Evolutionary conservation across 495 filamentous ascomycete genomes (phyloP).

Genomic region (Penicillium cataractarum): DNA sequence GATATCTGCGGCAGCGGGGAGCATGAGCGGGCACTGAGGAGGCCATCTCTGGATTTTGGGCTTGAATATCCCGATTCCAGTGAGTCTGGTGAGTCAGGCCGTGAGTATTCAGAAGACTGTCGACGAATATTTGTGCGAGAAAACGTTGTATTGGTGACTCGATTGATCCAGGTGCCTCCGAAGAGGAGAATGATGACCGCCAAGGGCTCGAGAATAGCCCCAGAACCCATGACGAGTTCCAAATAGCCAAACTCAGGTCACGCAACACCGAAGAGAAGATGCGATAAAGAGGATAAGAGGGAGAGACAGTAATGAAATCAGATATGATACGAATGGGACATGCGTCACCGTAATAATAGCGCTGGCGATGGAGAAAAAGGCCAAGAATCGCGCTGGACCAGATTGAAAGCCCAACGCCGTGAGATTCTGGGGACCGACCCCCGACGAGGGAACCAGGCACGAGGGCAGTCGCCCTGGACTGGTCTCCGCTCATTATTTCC

Average conservation of each 20-base stretch:
- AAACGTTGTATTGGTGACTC: constrained; percentile 30
- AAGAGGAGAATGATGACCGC: constrained; percentile 59
- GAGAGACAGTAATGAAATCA: not conserved
- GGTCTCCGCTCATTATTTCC: not conserved
- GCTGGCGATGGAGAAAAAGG: not conserved
- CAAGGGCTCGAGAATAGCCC: constrained; percentile 56
- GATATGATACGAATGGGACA: constrained; percentile 5
- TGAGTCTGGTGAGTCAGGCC: constrained; percentile 32
- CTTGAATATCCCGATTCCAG: constrained; percentile 36
- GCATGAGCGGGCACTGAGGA: constrained; percentile 26
- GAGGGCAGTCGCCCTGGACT: constrained; percentile 8
- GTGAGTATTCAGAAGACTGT: constrained; percentile 21
- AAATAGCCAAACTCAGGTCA: not conserved
- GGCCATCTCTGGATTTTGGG: constrained; percentile 37
- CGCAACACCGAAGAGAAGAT: not conserved
- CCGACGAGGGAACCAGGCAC: not conserved
- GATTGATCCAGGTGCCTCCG: constrained; percentile 63
- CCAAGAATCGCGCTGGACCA: not conserved
- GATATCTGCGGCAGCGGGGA: constrained; percentile 34
- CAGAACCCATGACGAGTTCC: constrained; percentile 49
- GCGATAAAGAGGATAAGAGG: not conserved
- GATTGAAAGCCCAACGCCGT: not conserved
- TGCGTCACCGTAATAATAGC: constrained; percentile 4
- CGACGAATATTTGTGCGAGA: constrained; percentile 20
- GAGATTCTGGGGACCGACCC: not conserved